A percentile compares a stretch with the other conserved stretches of the same genome.
Evolutionary conservation across 306 rosid species (phyloP).

Genomic region (Bauhinia variegata): DNA sequence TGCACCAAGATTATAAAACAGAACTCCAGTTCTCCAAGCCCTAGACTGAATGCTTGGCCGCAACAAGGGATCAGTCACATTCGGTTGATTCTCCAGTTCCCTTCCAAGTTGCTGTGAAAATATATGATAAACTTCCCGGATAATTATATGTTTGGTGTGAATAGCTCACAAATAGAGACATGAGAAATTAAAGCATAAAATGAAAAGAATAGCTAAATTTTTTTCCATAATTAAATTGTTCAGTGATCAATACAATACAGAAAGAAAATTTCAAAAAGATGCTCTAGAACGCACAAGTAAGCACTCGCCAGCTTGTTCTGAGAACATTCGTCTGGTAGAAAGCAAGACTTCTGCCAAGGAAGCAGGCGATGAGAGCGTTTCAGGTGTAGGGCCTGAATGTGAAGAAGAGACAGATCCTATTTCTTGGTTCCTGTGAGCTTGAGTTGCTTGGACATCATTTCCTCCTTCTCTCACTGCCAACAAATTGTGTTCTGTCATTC

Average conservation of each 20-base stretch:
- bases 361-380: conserved; percentile 74
- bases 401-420: conserved; percentile 51
- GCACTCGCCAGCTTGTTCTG: conserved; percentile 71
- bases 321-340: conserved; percentile 74
- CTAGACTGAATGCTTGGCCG: conserved; percentile 67
- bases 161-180: conserved; percentile 25
- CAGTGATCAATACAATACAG: conserved; percentile 20
- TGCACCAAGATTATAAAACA: conserved; percentile 85
- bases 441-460: conserved; percentile 49
- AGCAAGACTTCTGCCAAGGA: conserved; percentile 86
- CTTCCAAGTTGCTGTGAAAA: conserved; percentile 72
- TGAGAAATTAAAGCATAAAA: conserved; percentile 22
- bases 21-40: conserved; percentile 70
- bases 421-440: conserved; percentile 49
- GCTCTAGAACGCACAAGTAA: conserved; percentile 64
- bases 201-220: background rate
- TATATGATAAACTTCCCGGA: conserved; percentile 31
- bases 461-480: conserved; percentile 70
- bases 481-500: conserved; percentile 41
- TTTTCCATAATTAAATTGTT: conserved; percentile 25
- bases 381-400: conserved; percentile 45
- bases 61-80: conserved; percentile 60
- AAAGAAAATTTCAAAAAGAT: conserved; percentile 26
- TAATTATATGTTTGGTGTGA: conserved; percentile 27
- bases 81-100: conserved; percentile 82